phyloP scores from a whole-genome alignment of 2,329 filamentous ascomycete species.

The Alternaria ethzedia region DNA sequence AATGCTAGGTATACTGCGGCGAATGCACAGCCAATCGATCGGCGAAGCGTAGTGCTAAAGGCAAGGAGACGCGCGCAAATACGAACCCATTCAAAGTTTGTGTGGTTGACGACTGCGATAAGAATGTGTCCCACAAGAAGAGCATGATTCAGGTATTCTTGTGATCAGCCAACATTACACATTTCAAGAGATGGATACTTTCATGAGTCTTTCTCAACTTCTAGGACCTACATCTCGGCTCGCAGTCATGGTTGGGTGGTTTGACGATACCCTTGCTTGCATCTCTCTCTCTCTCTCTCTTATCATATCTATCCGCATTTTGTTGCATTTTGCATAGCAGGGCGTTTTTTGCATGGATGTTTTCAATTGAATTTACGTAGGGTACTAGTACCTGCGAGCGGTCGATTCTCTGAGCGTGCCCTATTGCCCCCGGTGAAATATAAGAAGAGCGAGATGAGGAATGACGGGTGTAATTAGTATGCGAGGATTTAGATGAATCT shows the following conservation, averaged over 20 bases:
- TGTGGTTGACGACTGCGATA: constrained; percentile 53
- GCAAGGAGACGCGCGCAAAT: constrained; percentile 43
- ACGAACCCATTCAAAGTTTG: constrained; percentile 53
- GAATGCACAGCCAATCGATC: constrained; percentile 54
- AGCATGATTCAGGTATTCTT: constrained; percentile 53
- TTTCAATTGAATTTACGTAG: neutral
- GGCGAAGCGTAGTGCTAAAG: constrained; percentile 47
- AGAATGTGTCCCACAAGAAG: constrained; percentile 39
- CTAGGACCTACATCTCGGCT: neutral
- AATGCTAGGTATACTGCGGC: constrained; percentile 59
- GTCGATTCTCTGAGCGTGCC: neutral
- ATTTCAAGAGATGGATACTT: neutral
- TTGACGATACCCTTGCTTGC: constrained; percentile 17
- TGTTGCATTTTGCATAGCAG: constrained; percentile 28
- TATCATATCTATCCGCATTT: neutral
- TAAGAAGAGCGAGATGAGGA: rapidly evolving
- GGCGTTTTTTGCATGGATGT: constrained; percentile 10
- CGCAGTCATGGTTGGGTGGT: constrained; percentile 7
- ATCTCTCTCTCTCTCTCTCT: neutral
- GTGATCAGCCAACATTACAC: constrained; percentile 13
- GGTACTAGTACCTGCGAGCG: neutral
- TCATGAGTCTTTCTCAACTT: too few relatives aligned
- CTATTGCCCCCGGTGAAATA: neutral
- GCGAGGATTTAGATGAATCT: neutral
- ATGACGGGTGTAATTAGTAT: neutral